These are phyloP conservation scores for Cytospora piceicola DNA, from an alignment of 2,329 filamentous ascomycete genomes.

Conservation along the genomic window DNA sequence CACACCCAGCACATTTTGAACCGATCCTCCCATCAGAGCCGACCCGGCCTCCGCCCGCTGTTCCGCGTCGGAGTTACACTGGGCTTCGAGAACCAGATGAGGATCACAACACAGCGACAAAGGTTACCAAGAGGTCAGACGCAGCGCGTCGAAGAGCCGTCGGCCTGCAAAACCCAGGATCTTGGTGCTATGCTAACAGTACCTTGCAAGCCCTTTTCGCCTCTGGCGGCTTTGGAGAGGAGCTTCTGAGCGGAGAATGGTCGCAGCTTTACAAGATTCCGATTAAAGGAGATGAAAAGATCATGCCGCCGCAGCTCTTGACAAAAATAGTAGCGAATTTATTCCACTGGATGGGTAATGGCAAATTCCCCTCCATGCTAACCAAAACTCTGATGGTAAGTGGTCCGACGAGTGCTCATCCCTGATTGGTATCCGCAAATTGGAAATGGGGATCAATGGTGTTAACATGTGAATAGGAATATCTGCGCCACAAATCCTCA, in stretches of 20 bases:
- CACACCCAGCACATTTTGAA: conserved; percentile 44
- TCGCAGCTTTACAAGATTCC: conserved; percentile 68
- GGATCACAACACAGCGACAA: conserved; percentile 47
- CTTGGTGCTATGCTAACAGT: conserved; percentile 93
- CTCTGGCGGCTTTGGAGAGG: conserved; percentile 68
- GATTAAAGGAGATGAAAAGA: conserved; percentile 61
- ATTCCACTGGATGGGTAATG: conserved; percentile 59
- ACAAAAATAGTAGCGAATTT: conserved; percentile 62
- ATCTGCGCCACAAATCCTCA: conserved; percentile 62
- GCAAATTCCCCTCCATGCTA: conserved; percentile 55
- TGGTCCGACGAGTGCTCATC: conserved; percentile 7
- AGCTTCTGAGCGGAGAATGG: conserved; percentile 64
- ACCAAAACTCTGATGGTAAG: conserved; percentile 62
- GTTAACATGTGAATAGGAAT: conserved; percentile 50
- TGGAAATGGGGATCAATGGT: neutral
- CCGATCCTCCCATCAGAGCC: conserved; percentile 61
- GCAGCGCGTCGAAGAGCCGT: conserved; percentile 51
- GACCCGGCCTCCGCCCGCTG: conserved; percentile 67
- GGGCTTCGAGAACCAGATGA: conserved; percentile 60
- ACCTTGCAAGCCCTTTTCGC: conserved; percentile 81
- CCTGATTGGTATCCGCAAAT: neutral
- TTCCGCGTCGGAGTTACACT: conserved; percentile 76
- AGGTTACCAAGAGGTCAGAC: conserved; percentile 46
- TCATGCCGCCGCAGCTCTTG: conserved; percentile 61
- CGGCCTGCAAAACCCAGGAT: conserved; percentile 78